Conservation (phyloP, 495 filamentous ascomycete genomes). For the Talaromyces thailandensis region DNA sequence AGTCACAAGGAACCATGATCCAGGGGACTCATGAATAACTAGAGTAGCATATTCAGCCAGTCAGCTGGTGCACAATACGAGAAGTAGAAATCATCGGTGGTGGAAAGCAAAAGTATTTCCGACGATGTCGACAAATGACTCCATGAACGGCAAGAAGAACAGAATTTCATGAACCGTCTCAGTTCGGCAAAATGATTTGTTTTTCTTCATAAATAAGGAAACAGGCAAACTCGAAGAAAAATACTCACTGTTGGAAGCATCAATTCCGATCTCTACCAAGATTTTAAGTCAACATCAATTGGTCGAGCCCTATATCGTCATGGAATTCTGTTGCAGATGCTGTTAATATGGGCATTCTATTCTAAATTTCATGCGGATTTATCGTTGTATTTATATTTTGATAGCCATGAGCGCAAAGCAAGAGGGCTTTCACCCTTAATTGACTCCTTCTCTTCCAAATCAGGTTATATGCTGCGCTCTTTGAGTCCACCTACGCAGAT, state of each 20-base stretch:
- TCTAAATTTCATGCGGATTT: not conserved
- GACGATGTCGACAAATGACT: conserved; percentile 1
- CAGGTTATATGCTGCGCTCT: not conserved
- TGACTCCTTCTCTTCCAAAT: not conserved
- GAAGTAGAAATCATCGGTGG: not conserved
- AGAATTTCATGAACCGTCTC: not conserved
- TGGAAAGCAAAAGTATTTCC: not conserved
- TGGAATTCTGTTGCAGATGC: not conserved
- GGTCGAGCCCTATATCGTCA: not conserved
- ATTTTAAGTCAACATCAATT: not conserved
- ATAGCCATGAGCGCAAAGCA: not conserved
- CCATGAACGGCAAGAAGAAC: not conserved
- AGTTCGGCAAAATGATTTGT: not conserved
- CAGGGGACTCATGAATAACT: not conserved
- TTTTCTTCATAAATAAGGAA: not conserved
- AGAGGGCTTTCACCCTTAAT: not conserved
- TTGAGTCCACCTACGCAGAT: not conserved
- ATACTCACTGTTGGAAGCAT: not conserved
- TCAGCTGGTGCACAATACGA: not conserved
- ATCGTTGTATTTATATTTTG: not conserved
- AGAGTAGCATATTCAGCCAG: not conserved
- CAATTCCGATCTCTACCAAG: not conserved
- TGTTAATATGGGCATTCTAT: not conserved
- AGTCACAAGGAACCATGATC: too few species aligned
- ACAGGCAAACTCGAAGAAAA: not conserved